A percentile compares a stretch with the other conserved stretches of the same genome.
Evolutionary conservation across 2,329 filamentous ascomycete species (phyloP).

Genomic region (Trichoderma brevicompactum): DNA sequence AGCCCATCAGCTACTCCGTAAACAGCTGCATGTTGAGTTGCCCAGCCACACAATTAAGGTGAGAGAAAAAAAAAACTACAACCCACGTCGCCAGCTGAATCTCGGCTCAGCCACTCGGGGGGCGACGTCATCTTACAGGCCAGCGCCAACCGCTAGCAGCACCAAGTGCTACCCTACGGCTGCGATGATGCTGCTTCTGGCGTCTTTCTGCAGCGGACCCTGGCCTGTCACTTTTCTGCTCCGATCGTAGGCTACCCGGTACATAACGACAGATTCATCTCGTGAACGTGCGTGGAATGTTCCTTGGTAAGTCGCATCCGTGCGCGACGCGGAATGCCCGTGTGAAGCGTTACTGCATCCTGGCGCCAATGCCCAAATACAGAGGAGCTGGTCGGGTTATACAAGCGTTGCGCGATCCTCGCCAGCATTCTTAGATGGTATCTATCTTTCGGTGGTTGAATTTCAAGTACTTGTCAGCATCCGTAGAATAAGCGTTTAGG

Average conservation of each 20-base stretch:
- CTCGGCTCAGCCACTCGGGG: constrained; percentile 22
- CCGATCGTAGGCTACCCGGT: not conserved
- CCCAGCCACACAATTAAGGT: too few species aligned
- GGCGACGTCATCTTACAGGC: constrained; percentile 24
- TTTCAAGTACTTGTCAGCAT: too few species aligned
- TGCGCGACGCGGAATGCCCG: constrained; percentile 1
- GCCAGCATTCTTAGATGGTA: not conserved
- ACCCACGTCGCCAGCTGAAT: not conserved
- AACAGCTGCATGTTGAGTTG: too few species aligned
- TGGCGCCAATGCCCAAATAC: not conserved
- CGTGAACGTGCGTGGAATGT: not conserved
- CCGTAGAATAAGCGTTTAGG: too few species aligned
- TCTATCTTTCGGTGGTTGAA: not conserved
- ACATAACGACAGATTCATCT: not conserved
- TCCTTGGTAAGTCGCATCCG: not conserved
- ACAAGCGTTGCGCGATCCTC: too few species aligned
- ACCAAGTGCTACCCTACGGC: not conserved
- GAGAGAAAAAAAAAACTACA: too few species aligned
- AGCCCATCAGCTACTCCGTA: too few species aligned
- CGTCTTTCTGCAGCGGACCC: not conserved
- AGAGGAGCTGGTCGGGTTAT: not conserved
- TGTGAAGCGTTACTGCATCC: not conserved
- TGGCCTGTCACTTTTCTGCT: not conserved
- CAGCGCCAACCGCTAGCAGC: not conserved
- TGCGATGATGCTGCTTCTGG: not conserved